These are phyloP conservation scores for Umbelopsis isabellina DNA, from an alignment of 192 early-diverging fungal species.

Conservation along the genomic window DNA sequence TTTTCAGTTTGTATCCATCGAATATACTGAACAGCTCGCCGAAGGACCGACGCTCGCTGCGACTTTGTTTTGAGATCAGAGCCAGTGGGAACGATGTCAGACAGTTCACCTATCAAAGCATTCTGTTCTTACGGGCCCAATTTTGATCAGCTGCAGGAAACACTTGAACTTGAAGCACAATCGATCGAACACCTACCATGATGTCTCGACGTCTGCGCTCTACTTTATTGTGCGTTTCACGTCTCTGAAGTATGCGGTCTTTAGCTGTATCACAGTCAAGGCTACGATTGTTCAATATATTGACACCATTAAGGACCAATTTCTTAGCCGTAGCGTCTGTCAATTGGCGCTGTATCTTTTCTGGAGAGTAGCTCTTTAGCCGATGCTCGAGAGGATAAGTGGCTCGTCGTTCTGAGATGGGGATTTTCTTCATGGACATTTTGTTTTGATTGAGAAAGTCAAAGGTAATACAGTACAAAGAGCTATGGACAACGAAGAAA, in stretches of 20 bases:
- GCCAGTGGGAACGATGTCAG: conserved; percentile 40
- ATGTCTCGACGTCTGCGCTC: conserved; percentile 72
- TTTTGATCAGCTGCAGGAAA: neutral
- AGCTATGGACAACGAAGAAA: too few relatives aligned
- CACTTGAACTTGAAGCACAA: too few relatives aligned
- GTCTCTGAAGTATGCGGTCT: conserved; percentile 66
- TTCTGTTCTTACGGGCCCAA: neutral
- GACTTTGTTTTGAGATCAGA: conserved; percentile 42
- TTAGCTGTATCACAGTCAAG: conserved; percentile 69
- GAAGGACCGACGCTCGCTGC: conserved; percentile 50
- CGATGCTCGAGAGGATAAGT: conserved; percentile 38
- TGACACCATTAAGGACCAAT: conserved; percentile 64
- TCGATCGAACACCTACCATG: conserved; percentile 36
- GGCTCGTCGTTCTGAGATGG: conserved; percentile 34
- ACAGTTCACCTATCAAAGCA: conserved; percentile 49
- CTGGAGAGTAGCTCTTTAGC: conserved; percentile 36
- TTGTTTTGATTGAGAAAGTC: neutral
- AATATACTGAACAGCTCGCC: conserved; percentile 56
- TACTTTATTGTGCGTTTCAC: conserved; percentile 76
- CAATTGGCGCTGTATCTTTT: conserved; percentile 20
- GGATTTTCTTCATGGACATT: conserved; percentile 18
- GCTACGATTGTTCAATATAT: conserved; percentile 72
- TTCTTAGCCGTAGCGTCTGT: conserved; percentile 29
- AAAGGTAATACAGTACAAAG: neutral
- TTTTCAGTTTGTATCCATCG: conserved; percentile 63